phyloP scores from a whole-genome alignment of 768 basidiomycete genomes.

The Leccinum boreale region DNA sequence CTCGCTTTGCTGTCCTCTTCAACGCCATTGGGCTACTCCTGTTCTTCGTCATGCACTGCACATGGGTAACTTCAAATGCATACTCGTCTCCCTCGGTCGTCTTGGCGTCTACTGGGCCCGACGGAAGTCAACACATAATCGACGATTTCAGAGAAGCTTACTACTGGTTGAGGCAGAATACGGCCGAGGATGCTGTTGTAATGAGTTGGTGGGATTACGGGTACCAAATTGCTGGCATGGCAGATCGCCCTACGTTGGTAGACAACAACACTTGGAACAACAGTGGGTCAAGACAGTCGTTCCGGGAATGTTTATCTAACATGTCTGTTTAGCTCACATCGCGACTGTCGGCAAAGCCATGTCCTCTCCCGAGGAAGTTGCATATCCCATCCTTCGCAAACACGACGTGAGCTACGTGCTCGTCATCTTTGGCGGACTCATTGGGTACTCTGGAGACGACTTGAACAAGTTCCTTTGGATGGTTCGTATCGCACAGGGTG shows the following conservation, averaged over 20 bases:
- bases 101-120: constrained; percentile 69
- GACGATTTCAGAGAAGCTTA: constrained; percentile 99
- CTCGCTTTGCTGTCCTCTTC: constrained; percentile 69
- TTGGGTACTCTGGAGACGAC: constrained; percentile 98
- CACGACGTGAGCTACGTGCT: constrained; percentile 98
- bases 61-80: constrained; percentile 90
- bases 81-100: constrained; percentile 99
- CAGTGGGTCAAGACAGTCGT: constrained; percentile 53
- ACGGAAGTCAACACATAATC: constrained; percentile 92
- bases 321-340: constrained; percentile 69
- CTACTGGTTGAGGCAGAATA: constrained; percentile 98
- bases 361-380: constrained; percentile 90
- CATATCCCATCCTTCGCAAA: constrained; percentile 94
- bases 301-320: constrained; percentile 5
- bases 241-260: constrained; percentile 91
- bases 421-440: constrained; percentile 93
- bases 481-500: constrained; percentile 91
- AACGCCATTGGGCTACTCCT: constrained; percentile 75
- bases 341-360: constrained; percentile 99
- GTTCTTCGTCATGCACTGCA: constrained; percentile 95
- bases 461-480: constrained; percentile 99
- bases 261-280: constrained; percentile 99
- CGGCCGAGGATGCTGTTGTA: constrained; percentile 84
- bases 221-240: constrained; percentile 99
- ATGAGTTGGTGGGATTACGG: constrained; percentile 99